A percentile compares a stretch with the other conserved stretches of the same genome.
phyloP scores from a whole-genome alignment of 306 rosid genomes.

The Fragaria nilgerrensis region DNA sequence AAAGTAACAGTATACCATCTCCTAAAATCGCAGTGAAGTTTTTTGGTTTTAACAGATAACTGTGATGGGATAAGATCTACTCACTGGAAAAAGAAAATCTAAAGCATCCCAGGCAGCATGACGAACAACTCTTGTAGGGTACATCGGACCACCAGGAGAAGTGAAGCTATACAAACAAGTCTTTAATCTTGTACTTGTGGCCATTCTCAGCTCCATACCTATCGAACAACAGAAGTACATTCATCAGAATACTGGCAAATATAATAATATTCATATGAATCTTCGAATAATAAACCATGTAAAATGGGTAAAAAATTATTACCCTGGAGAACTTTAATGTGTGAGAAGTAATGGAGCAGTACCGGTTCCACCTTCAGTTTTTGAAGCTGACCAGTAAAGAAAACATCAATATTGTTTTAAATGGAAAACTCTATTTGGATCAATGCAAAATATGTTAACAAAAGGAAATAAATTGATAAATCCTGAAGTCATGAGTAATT shows the following conservation, averaged over 20 bases:
- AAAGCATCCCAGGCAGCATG: constrained; percentile 99
- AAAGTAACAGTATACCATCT: too few relatives aligned
- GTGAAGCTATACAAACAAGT: constrained; percentile 92
- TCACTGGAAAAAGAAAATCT: constrained; percentile 86
- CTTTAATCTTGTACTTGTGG: constrained; percentile 85
- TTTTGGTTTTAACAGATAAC: neutral
- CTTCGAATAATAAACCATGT: constrained; percentile 22
- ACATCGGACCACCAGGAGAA: constrained; percentile 96
- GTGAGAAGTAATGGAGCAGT: constrained; percentile 82
- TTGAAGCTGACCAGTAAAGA: constrained; percentile 62
- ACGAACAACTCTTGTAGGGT: constrained; percentile 94
- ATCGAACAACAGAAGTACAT: neutral
- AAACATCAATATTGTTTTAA: constrained; percentile 1
- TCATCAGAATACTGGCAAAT: constrained; percentile 19
- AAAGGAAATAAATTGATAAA: neutral
- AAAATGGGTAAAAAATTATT: constrained; percentile 23
- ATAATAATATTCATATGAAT: constrained; percentile 12
- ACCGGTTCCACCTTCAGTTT: constrained; percentile 97
- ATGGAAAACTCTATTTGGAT: neutral
- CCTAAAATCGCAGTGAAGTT: neutral
- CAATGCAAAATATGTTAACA: neutral
- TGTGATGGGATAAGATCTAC: constrained; percentile 19
- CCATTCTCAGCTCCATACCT: constrained; percentile 95
- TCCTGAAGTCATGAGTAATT: neutral
- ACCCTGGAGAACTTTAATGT: constrained; percentile 77